phyloP scores from a whole-genome alignment of 257 asterid genomes.

The Rubia yunnanensis region DNA sequence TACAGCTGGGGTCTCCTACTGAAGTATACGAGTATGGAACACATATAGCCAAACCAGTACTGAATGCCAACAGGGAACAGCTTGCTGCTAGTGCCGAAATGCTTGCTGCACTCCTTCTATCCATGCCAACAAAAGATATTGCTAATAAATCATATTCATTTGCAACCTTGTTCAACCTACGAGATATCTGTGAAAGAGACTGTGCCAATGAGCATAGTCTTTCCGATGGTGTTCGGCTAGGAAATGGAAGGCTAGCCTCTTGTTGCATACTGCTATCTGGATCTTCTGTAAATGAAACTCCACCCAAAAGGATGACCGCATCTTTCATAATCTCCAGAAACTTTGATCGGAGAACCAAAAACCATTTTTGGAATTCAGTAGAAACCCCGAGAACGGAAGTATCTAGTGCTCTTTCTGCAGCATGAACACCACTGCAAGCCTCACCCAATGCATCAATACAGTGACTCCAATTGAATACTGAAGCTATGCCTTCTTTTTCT shows the following conservation, averaged over 20 bases:
- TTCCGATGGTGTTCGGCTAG: slow-evolving; percentile 10
- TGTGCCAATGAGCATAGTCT: slow-evolving; percentile 23
- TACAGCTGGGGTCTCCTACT: slow-evolving; percentile 14
- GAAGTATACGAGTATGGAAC: slow-evolving; percentile 31
- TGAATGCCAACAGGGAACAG: slow-evolving; percentile 82
- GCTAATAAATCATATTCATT: slow-evolving; percentile 57
- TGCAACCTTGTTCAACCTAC: slow-evolving; percentile 44
- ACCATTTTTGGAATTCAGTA: slow-evolving; percentile 67
- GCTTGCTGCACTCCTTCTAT: slow-evolving; percentile 37
- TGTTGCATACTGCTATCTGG: slow-evolving; percentile 18
- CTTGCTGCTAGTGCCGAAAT: slow-evolving; percentile 55
- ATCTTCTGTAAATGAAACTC: slow-evolving; percentile 22
- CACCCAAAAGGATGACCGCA: slow-evolving; percentile 29
- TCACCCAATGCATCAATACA: slow-evolving; percentile 32
- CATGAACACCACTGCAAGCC: slow-evolving; percentile 30
- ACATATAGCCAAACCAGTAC: slow-evolving; percentile 46
- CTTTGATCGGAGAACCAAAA: slow-evolving; percentile 51
- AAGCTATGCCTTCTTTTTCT: slow-evolving; percentile 15
- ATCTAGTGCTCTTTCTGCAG: slow-evolving; percentile 39
- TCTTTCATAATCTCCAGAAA: slow-evolving; percentile 37
- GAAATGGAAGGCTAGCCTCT: slow-evolving; percentile 16
- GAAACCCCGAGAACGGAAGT: slow-evolving; percentile 29
- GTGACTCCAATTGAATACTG: slow-evolving; percentile 15
- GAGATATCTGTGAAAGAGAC: slow-evolving; percentile 35
- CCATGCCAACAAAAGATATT: slow-evolving; percentile 51